These are phyloP conservation scores for Cicer cuneatum DNA, from an alignment of 306 rosid genomes.

Conservation along the genomic window DNA sequence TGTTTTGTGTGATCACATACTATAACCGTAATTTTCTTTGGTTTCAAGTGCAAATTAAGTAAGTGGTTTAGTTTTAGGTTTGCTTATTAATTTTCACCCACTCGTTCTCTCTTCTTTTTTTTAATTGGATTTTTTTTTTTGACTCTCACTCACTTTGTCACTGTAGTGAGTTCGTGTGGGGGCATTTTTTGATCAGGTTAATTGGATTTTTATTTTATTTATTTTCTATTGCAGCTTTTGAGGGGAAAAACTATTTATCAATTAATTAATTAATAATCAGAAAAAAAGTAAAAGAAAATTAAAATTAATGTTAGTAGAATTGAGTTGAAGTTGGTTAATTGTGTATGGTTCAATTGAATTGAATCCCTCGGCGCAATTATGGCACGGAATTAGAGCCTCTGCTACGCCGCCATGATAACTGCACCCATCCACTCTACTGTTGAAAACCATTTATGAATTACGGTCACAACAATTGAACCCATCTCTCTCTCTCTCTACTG, in stretches of 20 bases:
- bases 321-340: neutral
- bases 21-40: slow-evolving; percentile 37
- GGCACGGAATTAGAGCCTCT: slow-evolving; percentile 89
- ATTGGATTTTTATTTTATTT: slow-evolving; percentile 29
- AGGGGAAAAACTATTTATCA: neutral
- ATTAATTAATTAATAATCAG: neutral
- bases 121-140: neutral
- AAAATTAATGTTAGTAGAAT: neutral
- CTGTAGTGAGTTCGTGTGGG: slow-evolving; percentile 42
- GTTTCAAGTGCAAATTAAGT: slow-evolving; percentile 38
- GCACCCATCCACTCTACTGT: slow-evolving; percentile 62
- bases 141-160: slow-evolving; percentile 25
- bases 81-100: slow-evolving; percentile 49
- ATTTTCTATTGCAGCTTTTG: slow-evolving; percentile 64
- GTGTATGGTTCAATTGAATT: neutral
- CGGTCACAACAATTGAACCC: slow-evolving; percentile 40
- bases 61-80: slow-evolving; percentile 19
- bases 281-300: neutral
- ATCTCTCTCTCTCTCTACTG: slow-evolving; percentile 36
- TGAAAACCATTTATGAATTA: slow-evolving; percentile 50
- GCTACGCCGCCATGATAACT: slow-evolving; percentile 99
- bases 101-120: neutral
- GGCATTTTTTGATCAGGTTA: slow-evolving; percentile 6
- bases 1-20: neutral
- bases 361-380: slow-evolving; percentile 54